Evolutionary conservation across 78 protist genomes (phyloP).

Genomic region (Diacronema lutheri): DNA sequence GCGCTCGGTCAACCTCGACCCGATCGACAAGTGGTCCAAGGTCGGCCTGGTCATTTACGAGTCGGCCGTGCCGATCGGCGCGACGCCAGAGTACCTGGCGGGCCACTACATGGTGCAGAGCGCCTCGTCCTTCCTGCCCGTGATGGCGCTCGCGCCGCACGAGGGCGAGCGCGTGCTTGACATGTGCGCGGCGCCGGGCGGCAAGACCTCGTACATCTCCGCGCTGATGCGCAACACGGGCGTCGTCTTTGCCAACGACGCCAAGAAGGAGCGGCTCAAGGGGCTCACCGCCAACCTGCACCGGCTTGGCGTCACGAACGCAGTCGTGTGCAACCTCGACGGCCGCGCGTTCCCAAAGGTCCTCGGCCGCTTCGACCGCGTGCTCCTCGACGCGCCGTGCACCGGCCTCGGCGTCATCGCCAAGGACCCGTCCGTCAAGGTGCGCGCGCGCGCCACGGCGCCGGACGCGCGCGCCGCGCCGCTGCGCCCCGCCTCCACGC

Average conservation of each 20-base stretch:
- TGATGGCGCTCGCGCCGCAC: conserved; percentile 6
- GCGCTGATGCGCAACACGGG: not conserved
- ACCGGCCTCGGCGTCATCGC: conserved; percentile 97
- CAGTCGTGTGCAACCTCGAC: conserved; percentile 55
- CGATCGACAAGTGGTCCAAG: conserved; percentile 63
- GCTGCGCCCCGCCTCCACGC: not conserved
- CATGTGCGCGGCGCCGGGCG: conserved; percentile 99
- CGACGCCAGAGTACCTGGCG: conserved; percentile 93
- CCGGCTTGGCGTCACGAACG: conserved; percentile 65
- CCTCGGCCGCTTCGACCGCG: conserved; percentile 89
- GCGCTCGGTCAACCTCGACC: conserved; percentile 83
- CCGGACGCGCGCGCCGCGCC: no score
- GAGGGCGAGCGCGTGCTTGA: conserved; percentile 76
- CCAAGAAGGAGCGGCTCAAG: conserved; percentile 73
- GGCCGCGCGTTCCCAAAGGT: conserved; percentile 83
- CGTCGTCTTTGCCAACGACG: conserved; percentile 91
- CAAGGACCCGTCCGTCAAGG: conserved; percentile 85
- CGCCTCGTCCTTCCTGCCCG: conserved; percentile 96
- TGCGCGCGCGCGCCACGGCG: not conserved
- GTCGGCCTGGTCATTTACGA: conserved; percentile 93
- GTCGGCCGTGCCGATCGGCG: conserved; percentile 79
- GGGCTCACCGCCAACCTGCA: conserved; percentile 82
- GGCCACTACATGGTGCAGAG: conserved; percentile 97
- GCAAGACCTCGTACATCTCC: conserved; percentile 92
- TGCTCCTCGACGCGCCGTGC: conserved; percentile 99